phyloP scores from a whole-genome alignment of 2,329 filamentous ascomycete species.

The Colletotrichum cuscutae region DNA sequence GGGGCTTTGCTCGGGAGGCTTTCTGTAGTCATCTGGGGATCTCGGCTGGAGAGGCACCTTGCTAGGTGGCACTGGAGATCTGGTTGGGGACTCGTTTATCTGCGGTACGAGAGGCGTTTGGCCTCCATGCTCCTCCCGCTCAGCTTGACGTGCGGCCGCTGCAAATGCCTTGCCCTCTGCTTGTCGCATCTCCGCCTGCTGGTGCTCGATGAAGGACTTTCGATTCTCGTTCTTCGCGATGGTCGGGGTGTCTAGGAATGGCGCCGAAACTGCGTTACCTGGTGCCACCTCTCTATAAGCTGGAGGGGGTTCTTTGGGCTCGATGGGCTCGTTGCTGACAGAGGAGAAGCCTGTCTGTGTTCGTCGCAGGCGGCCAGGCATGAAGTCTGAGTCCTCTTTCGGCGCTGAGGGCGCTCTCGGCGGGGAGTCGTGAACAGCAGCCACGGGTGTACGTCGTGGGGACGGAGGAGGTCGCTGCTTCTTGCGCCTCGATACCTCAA shows the following conservation, averaged over 20 bases:
- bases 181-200: slow-evolving; percentile 69
- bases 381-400: slow-evolving; percentile 55
- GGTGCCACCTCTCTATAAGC: slow-evolving; percentile 42
- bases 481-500: slow-evolving; percentile 75
- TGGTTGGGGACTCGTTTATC: slow-evolving; percentile 32
- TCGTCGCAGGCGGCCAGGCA: slow-evolving; percentile 64
- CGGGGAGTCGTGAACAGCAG: slow-evolving; percentile 42
- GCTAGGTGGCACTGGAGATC: slow-evolving; percentile 26
- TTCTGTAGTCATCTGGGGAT: slow-evolving; percentile 36
- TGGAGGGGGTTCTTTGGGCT: slow-evolving; percentile 22
- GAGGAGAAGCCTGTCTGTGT: slow-evolving; percentile 66
- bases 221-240: slow-evolving; percentile 61
- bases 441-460: slow-evolving; percentile 39
- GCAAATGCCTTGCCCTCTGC: slow-evolving; percentile 70
- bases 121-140: slow-evolving; percentile 38
- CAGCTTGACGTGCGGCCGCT: slow-evolving; percentile 54
- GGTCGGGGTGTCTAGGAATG: slow-evolving; percentile 53
- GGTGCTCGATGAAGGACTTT: slow-evolving; percentile 67
- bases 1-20: slow-evolving; percentile 53
- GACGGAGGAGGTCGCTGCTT: slow-evolving; percentile 47
- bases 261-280: slow-evolving; percentile 48
- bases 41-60: slow-evolving; percentile 38
- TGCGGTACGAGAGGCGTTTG: slow-evolving; percentile 43
- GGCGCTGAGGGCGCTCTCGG: slow-evolving; percentile 38
- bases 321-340: slow-evolving; percentile 39